Percentiles rank a stretch among this genome's conserved stretches.
Conservation (phyloP, 495 filamentous ascomycete genomes). For the Lasiosphaeria miniovina region DNA sequence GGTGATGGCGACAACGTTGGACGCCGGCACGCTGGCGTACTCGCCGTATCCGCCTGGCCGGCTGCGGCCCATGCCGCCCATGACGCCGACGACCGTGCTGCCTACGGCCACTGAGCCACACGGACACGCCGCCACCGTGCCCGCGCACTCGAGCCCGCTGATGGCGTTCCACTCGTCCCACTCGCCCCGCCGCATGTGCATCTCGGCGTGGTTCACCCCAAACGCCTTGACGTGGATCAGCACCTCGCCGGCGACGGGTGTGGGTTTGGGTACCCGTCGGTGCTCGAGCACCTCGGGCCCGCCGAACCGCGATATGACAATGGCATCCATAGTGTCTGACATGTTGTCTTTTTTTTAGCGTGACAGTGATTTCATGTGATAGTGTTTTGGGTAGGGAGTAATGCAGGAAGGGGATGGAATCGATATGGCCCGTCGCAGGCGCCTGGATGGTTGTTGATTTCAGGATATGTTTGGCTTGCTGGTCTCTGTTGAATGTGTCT, state of each 20-base stretch:
- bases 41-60: conserved; percentile 42
- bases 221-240: conserved; percentile 44
- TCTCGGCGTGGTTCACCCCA: conserved; percentile 51
- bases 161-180: conserved; percentile 47
- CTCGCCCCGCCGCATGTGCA: conserved; percentile 52
- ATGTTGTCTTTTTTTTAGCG: not conserved
- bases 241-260: conserved; percentile 31
- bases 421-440: too few species aligned
- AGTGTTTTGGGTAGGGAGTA: too few species aligned
- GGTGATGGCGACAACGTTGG: conserved; percentile 36
- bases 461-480: too few species aligned
- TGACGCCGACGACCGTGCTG: conserved; percentile 37
- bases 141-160: conserved; percentile 48
- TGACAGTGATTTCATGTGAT: too few species aligned
- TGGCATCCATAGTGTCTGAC: conserved; percentile 40
- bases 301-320: conserved; percentile 42
- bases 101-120: conserved; percentile 35
- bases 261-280: conserved; percentile 35
- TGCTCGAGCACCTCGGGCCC: conserved; percentile 35
- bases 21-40: conserved; percentile 32
- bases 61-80: conserved; percentile 46
- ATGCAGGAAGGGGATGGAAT: too few species aligned
- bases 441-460: too few species aligned
- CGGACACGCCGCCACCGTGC: conserved; percentile 38
- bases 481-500: too few species aligned